phyloP scores from a whole-genome alignment of 495 filamentous ascomycete species.

The Halenospora varia region DNA sequence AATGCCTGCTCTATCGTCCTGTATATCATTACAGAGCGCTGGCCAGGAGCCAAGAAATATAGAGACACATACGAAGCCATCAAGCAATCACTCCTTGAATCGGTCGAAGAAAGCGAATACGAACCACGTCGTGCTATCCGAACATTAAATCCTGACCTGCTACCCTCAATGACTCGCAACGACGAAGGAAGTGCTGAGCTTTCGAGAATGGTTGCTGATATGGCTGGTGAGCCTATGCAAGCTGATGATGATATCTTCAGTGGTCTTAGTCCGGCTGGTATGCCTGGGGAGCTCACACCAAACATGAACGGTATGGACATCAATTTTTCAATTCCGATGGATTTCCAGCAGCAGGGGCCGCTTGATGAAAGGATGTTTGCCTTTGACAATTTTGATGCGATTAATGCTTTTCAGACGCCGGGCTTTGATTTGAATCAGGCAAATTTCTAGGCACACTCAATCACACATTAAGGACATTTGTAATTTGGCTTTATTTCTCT shows the following conservation, averaged over 20 bases:
- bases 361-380: background rate
- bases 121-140: background rate
- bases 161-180: background rate
- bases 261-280: background rate
- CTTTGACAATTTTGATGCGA: background rate
- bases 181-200: background rate
- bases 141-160: background rate
- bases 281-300: background rate
- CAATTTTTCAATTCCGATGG: background rate
- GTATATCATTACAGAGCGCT: slow-evolving; percentile 23
- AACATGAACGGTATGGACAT: background rate
- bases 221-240: background rate
- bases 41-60: slow-evolving; percentile 22
- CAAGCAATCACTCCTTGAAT: background rate
- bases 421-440: background rate
- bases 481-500: no score
- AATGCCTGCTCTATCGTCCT: slow-evolving; percentile 22
- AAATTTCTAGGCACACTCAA: background rate
- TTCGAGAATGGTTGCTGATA: background rate
- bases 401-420: background rate
- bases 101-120: background rate
- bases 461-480: background rate
- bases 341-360: background rate
- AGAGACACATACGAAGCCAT: slow-evolving; percentile 20
- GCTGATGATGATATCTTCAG: background rate